Evolutionary conservation across 2,329 filamentous ascomycete genomes (phyloP).

Genomic region (Volutella citrinella): DNA sequence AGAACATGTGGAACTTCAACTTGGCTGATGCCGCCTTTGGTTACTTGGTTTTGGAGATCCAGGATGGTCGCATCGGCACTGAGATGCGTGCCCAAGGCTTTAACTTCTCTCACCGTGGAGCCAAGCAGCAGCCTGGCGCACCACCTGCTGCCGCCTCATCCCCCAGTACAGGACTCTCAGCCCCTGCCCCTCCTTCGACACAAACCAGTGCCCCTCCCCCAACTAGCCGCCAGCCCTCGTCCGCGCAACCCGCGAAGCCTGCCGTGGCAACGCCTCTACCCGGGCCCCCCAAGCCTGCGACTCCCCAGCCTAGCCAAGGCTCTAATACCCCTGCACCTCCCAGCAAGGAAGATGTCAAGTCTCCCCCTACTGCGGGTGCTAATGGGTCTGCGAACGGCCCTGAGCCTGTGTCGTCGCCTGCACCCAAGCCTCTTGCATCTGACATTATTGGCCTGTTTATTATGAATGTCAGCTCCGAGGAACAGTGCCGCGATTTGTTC

Average conservation of each 20-base stretch:
- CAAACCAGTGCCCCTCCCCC: conserved; percentile 33
- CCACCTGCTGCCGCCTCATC: conserved; percentile 31
- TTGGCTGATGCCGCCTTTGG: conserved; percentile 96
- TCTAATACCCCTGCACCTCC: conserved; percentile 36
- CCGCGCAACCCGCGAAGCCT: conserved; percentile 42
- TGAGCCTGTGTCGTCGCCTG: conserved; percentile 55
- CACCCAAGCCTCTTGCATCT: conserved; percentile 58
- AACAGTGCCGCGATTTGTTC: conserved; percentile 80
- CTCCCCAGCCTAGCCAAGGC: conserved; percentile 48
- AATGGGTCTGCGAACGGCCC: conserved; percentile 54
- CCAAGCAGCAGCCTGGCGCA: conserved; percentile 63
- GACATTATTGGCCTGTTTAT: conserved; percentile 85
- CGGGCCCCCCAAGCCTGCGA: conserved; percentile 38
- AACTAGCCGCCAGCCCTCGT: conserved; percentile 34
- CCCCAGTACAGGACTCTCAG: conserved; percentile 30
- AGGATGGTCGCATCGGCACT: conserved; percentile 92
- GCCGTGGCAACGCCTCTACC: conserved; percentile 34
- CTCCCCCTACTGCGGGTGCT: conserved; percentile 39
- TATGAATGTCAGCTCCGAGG: conserved; percentile 78
- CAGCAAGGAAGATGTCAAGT: conserved; percentile 56
- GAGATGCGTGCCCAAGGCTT: conserved; percentile 99
- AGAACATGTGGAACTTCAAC: conserved; percentile 99
- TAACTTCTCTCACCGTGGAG: conserved; percentile 94
- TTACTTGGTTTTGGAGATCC: conserved; percentile 91
- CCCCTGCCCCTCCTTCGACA: conserved; percentile 35